These are phyloP conservation scores for Neocatenulostroma microsporum DNA, from an alignment of 2,329 filamentous ascomycete species.

Conservation along the genomic window DNA sequence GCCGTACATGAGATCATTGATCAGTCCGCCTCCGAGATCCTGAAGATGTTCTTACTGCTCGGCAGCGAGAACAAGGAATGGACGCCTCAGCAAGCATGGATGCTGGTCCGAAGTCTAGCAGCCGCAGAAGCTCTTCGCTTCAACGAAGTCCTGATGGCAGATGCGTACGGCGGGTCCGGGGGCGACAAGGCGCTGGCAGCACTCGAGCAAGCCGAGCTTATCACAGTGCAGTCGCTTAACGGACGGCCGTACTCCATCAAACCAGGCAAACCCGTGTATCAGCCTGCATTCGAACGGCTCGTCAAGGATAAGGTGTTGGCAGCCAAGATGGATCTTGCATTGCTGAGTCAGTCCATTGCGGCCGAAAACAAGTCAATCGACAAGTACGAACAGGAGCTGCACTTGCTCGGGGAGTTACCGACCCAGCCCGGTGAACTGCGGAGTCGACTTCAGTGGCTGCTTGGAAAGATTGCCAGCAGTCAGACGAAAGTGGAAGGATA, in stretches of 20 bases:
- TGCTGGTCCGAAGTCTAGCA: conserved; percentile 71
- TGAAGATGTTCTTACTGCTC: conserved; percentile 80
- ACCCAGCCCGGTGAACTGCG: conserved; percentile 61
- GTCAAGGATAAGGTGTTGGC: conserved; percentile 63
- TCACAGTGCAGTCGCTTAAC: conserved; percentile 62
- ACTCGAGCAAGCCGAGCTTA: conserved; percentile 77
- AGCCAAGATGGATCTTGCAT: conserved; percentile 60
- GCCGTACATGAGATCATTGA: conserved; percentile 84
- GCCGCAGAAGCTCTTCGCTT: conserved; percentile 64
- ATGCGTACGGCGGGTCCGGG: conserved; percentile 62
- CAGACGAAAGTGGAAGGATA: conserved; percentile 67
- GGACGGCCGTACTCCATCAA: conserved; percentile 72
- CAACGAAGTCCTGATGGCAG: conserved; percentile 73
- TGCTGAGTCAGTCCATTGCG: conserved; percentile 61
- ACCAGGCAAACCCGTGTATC: conserved; percentile 78
- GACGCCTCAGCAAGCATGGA: conserved; percentile 84
- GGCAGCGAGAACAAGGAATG: conserved; percentile 55
- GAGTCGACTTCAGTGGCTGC: conserved; percentile 61
- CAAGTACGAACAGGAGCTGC: conserved; percentile 71
- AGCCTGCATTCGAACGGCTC: conserved; percentile 69
- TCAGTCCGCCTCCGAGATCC: conserved; percentile 78
- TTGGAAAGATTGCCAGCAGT: conserved; percentile 63
- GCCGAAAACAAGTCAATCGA: conserved; percentile 67
- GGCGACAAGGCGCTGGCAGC: conserved; percentile 71
- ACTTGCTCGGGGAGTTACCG: conserved; percentile 60